A percentile compares a stretch with the other conserved stretches of the same genome.
Evolutionary conservation across 2,329 filamentous ascomycete species (phyloP).

Genomic region (Aspergillus ruber): DNA sequence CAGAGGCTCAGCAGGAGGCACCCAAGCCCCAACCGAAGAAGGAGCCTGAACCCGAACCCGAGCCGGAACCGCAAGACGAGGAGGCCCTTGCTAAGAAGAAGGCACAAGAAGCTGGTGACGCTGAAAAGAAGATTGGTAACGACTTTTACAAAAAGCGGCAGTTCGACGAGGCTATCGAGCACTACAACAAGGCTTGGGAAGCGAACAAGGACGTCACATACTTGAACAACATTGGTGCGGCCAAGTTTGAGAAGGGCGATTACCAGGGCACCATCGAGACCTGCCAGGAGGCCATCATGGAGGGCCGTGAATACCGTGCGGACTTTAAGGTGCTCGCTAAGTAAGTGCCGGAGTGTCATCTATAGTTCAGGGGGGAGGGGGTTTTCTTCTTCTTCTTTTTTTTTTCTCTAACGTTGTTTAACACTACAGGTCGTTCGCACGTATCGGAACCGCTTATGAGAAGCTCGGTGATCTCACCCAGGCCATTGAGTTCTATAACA

Average conservation of each 20-base stretch:
- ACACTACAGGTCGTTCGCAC: constrained; percentile 64
- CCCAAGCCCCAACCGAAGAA: constrained; percentile 48
- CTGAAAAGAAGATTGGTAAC: constrained; percentile 89
- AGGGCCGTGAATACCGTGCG: constrained; percentile 81
- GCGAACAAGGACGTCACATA: constrained; percentile 94
- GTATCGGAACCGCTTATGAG: constrained; percentile 91
- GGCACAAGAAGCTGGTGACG: constrained; percentile 86
- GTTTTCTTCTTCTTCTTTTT: too few relatives aligned
- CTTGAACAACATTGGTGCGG: constrained; percentile 90
- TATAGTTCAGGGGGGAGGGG: background rate
- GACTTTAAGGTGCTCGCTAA: constrained; percentile 99
- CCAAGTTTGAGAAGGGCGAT: constrained; percentile 93
- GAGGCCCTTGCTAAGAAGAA: constrained; percentile 78
- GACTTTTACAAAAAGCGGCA: constrained; percentile 98
- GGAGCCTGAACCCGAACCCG: constrained; percentile 55
- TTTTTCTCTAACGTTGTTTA: constrained; percentile 8
- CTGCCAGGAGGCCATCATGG: constrained; percentile 81
- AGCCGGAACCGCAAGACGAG: constrained; percentile 67
- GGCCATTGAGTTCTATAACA: constrained; percentile 86
- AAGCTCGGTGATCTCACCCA: constrained; percentile 72
- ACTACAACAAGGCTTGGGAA: constrained; percentile 95
- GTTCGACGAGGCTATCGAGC: constrained; percentile 87
- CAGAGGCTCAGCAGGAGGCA: constrained; percentile 50
- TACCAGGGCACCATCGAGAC: constrained; percentile 79
- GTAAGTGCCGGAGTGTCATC: constrained; percentile 35